phyloP scores from a whole-genome alignment of 306 rosid species.

The Dalbergia cultrata region DNA sequence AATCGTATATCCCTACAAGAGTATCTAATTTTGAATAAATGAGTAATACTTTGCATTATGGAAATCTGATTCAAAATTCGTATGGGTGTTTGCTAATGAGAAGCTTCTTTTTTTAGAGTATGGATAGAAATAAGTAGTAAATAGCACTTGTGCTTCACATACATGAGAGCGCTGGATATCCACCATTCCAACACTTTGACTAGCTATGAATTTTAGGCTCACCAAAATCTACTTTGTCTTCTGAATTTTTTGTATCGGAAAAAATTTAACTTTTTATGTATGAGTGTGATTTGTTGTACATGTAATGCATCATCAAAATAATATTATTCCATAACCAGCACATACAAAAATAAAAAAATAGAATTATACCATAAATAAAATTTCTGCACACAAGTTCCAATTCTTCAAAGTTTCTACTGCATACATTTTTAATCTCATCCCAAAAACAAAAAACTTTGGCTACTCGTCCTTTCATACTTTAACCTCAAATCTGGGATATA shows the following conservation, averaged over 20 bases:
- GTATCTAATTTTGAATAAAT: constrained; percentile 7
- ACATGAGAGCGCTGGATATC: too few relatives aligned
- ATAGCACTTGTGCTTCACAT: background rate
- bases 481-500: constrained; percentile 3
- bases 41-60: background rate
- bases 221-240: background rate
- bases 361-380: background rate
- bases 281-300: background rate
- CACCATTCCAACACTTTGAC: too few relatives aligned
- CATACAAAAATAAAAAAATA: background rate
- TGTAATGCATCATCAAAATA: background rate
- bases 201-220: background rate
- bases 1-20: background rate
- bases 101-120: background rate
- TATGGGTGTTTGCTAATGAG: background rate
- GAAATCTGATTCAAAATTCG: constrained; percentile 1
- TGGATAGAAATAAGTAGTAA: too few relatives aligned
- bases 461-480: background rate
- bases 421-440: background rate
- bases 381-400: background rate
- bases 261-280: background rate
- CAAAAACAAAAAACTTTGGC: too few relatives aligned
- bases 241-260: too few relatives aligned
- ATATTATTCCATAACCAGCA: background rate
- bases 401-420: background rate